phyloP scores from a whole-genome alignment of 177 flowering plant genomes.

The Vitis hybrid region DNA sequence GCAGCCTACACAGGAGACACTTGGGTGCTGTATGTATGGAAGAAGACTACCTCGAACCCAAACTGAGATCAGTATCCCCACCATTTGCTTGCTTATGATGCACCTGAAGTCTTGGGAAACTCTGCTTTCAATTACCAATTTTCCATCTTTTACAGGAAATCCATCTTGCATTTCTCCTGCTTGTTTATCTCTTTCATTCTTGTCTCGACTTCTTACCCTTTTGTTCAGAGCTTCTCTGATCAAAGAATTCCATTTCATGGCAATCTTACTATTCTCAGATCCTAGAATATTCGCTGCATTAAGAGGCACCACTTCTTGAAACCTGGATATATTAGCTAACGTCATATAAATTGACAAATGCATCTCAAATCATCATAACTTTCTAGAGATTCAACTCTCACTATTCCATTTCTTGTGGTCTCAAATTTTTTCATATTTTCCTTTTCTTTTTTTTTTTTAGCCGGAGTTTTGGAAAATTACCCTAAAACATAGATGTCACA shows the following conservation, averaged over 20 bases:
- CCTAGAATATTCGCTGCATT: slow-evolving; percentile 63
- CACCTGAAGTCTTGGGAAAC: slow-evolving; percentile 38
- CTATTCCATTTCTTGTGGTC: too few species aligned
- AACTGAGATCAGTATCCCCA: slow-evolving; percentile 68
- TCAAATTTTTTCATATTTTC: too few species aligned
- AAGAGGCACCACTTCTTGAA: slow-evolving; percentile 83
- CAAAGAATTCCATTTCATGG: slow-evolving; percentile 67
- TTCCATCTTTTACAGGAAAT: slow-evolving; percentile 18
- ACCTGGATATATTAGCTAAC: slow-evolving; percentile 31
- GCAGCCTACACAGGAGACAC: slow-evolving; percentile 77
- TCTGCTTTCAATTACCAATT: slow-evolving; percentile 8
- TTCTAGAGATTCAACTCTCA: too few species aligned
- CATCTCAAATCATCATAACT: too few species aligned
- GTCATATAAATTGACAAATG: too few species aligned
- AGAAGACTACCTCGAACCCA: slow-evolving; percentile 63
- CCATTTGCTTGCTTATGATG: slow-evolving; percentile 82
- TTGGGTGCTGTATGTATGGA: slow-evolving; percentile 42
- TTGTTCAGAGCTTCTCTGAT: slow-evolving; percentile 68
- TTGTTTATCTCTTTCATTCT: slow-evolving; percentile 8
- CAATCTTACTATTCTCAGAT: slow-evolving; percentile 42
- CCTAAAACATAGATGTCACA: slow-evolving; percentile 80
- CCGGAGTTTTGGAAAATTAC: slow-evolving; percentile 29
- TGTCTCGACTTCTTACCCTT: not conserved
- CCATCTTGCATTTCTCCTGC: slow-evolving; percentile 11
- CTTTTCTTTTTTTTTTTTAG: too few species aligned